These are phyloP conservation scores for Lotmaria passim DNA, from an alignment of 208 protist species.

Conservation along the genomic window DNA sequence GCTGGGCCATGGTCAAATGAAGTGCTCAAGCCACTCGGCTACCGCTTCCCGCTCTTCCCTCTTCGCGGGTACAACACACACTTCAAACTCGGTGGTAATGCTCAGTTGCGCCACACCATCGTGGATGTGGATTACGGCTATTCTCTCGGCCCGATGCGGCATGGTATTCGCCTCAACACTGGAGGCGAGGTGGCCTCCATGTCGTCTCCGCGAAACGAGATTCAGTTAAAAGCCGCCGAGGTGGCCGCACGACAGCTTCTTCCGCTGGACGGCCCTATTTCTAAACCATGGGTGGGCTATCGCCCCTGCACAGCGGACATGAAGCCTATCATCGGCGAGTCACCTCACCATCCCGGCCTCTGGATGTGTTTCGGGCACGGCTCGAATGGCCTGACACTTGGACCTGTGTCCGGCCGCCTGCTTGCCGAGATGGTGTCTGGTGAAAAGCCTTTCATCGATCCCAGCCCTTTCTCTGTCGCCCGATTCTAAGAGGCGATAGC, in stretches of 20 bases:
- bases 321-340: constrained; percentile 35
- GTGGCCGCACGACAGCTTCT: constrained; percentile 18
- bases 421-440: constrained; percentile 30
- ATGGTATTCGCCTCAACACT: constrained; percentile 35
- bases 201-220: constrained; percentile 11
- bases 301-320: constrained; percentile 35
- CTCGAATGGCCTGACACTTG: constrained; percentile 30
- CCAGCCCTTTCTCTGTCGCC: constrained; percentile 23
- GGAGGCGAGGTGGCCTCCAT: constrained; percentile 34
- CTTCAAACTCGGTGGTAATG: constrained; percentile 14
- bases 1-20: constrained; percentile 33
- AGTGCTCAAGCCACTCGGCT: constrained; percentile 26
- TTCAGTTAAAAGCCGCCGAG: constrained; percentile 25
- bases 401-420: constrained; percentile 29
- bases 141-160: constrained; percentile 24
- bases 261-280: constrained; percentile 22
- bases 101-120: constrained; percentile 20
- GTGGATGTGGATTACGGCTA: constrained; percentile 36
- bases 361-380: constrained; percentile 39
- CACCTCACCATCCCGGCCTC: constrained; percentile 23
- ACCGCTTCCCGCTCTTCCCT: constrained; percentile 33
- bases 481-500: constrained; percentile 13
- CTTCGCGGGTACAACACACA: constrained; percentile 45
- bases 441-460: constrained; percentile 34
- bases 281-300: constrained; percentile 27